A percentile compares a stretch with the other conserved stretches of the same genome.
Evolutionary conservation across 2,329 filamentous ascomycete species (phyloP).

Genomic region (Sporothrix inflata): DNA sequence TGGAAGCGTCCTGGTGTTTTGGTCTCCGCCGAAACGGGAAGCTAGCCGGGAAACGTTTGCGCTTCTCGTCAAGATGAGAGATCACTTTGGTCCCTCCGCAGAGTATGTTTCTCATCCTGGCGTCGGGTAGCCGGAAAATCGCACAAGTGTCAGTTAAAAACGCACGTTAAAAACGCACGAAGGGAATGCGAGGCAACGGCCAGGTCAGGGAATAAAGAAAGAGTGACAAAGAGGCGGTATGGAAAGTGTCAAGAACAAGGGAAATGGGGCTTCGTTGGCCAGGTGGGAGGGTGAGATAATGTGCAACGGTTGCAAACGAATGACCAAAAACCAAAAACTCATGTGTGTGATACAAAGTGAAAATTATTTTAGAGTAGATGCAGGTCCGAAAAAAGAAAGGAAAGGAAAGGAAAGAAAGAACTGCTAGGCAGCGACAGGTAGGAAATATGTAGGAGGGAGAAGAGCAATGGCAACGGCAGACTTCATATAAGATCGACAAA

Average conservation of each 20-base stretch:
- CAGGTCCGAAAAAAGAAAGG: background rate
- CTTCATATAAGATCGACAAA: background rate
- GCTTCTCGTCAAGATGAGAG: slow-evolving; percentile 20
- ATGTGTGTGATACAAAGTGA: background rate
- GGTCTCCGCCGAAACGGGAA: slow-evolving; percentile 16
- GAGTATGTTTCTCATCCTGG: slow-evolving; percentile 25
- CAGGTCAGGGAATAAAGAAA: background rate
- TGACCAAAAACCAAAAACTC: background rate
- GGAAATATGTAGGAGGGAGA: background rate
- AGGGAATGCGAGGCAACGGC: background rate
- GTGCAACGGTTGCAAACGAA: background rate
- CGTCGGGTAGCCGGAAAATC: background rate
- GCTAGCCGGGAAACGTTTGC: slow-evolving; percentile 14
- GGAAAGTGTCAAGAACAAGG: too few relatives aligned
- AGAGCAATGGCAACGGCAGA: background rate
- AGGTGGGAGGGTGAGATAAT: background rate
- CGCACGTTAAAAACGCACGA: background rate
- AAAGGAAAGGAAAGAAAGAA: background rate
- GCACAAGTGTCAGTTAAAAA: background rate
- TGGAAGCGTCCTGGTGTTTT: background rate
- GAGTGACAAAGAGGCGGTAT: background rate
- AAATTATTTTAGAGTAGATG: background rate
- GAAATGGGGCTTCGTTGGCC: background rate
- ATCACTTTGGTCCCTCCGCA: slow-evolving; percentile 20
- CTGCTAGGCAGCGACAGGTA: background rate